Percentiles rank a stretch among this genome's conserved stretches.
Evolutionary conservation across 2,329 filamentous ascomycete species (phyloP).

Genomic region (Curvularia spicifera): DNA sequence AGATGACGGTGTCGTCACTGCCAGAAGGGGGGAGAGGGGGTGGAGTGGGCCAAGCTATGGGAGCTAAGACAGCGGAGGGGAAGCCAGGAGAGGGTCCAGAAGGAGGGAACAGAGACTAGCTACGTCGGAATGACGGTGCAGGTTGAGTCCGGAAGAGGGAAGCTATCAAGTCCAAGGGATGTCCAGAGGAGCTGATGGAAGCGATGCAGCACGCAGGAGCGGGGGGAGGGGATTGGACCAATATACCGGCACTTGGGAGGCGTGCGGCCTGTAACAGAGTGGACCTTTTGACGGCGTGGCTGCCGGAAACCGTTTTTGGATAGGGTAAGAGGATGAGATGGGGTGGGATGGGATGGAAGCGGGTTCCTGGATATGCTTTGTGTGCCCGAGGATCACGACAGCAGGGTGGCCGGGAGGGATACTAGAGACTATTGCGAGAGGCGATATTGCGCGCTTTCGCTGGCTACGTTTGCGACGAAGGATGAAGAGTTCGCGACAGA

Average conservation of each 20-base stretch:
- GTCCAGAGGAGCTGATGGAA: conserved; percentile 38
- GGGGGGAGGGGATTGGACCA: conserved; percentile 40
- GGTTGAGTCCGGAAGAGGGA: conserved; percentile 22
- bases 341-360: conserved; percentile 22
- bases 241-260: conserved; percentile 47
- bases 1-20: conserved; percentile 49
- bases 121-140: conserved; percentile 35
- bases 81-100: conserved; percentile 37
- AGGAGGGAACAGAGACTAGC: conserved; percentile 19
- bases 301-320: conserved; percentile 38
- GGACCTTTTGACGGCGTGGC: conserved; percentile 41
- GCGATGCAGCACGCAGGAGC: conserved; percentile 38
- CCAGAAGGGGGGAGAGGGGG: conserved; percentile 20
- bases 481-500: conserved; percentile 17
- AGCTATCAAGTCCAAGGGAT: conserved; percentile 32
- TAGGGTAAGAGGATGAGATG: background rate
- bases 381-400: conserved; percentile 21
- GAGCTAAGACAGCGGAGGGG: conserved; percentile 40
- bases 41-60: conserved; percentile 41
- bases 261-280: conserved; percentile 35
- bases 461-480: conserved; percentile 7
- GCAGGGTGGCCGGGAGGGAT: conserved; percentile 30
- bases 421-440: conserved; percentile 24
- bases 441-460: conserved; percentile 27
- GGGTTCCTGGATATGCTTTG: conserved; percentile 20